These are phyloP conservation scores for Leishmania martiniquensis DNA, from an alignment of 208 protist genomes.

Conservation along the genomic window DNA sequence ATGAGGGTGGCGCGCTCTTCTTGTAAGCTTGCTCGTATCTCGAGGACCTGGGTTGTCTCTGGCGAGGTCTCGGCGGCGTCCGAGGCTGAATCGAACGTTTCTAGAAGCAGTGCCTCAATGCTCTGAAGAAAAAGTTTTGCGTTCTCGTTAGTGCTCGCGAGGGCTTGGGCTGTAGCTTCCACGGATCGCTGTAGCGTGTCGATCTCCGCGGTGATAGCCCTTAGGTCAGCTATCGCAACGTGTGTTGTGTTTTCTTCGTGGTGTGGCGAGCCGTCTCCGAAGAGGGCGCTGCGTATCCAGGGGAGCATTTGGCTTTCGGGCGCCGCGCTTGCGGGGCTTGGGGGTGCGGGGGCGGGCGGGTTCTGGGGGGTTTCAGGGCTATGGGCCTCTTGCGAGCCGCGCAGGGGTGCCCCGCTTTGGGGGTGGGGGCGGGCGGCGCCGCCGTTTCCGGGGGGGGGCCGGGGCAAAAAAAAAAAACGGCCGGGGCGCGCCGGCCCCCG, in stretches of 20 bases:
- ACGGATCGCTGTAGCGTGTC: not conserved
- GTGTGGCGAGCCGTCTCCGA: not conserved
- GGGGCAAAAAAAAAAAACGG: not conserved
- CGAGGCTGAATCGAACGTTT: slow-evolving; percentile 2
- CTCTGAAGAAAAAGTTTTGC: slow-evolving; percentile 10
- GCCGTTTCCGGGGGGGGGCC: not conserved
- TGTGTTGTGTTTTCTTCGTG: slow-evolving; percentile 6
- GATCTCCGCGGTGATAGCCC: not conserved
- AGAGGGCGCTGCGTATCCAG: not conserved
- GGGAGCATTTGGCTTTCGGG: not conserved
- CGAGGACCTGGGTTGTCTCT: not conserved
- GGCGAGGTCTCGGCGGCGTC: not conserved
- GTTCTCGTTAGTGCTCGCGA: slow-evolving; percentile 5
- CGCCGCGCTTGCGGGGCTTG: not conserved
- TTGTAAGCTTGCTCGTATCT: slow-evolving; percentile 4
- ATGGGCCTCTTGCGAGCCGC: too few relatives aligned
- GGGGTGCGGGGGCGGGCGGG: too few relatives aligned
- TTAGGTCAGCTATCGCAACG: slow-evolving; percentile 3
- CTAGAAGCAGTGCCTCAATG: slow-evolving; percentile 11
- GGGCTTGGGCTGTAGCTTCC: not conserved
- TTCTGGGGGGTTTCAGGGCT: too few relatives aligned
- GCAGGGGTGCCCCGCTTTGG: too few relatives aligned
- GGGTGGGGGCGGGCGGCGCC: not conserved
- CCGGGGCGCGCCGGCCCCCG: too few relatives aligned
- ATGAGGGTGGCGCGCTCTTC: slow-evolving; percentile 6